These are phyloP conservation scores for maize (Zea mays) DNA, from an alignment of 176 grass and related monocot genomes.

Conservation along the genomic window Zm-B73-REFERENCE-NAM-5.0 NC_050101.1:123616001-123616500, in stretches of 20 bases:
- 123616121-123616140: not conserved
- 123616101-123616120: not conserved
- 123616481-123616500: not conserved
- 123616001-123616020: not conserved
- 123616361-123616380: not conserved
- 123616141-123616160: not conserved
- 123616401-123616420: not conserved
- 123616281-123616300: not conserved
- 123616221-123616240: not conserved
- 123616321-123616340: not conserved
- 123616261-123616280: not conserved
- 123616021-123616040: not conserved
- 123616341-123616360: not conserved
- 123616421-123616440: not conserved
- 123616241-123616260: not conserved
- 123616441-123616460: not conserved
- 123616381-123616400: not conserved
- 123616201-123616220: not conserved
- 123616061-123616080: not conserved
- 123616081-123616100: not conserved
- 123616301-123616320: not conserved
- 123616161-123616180: not conserved
- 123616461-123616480: not conserved
- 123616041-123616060: not conserved
- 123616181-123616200: too few species aligned